Conservation (phyloP, 2,329 filamentous ascomycete genomes). For the Cladosporium sp. region DNA sequence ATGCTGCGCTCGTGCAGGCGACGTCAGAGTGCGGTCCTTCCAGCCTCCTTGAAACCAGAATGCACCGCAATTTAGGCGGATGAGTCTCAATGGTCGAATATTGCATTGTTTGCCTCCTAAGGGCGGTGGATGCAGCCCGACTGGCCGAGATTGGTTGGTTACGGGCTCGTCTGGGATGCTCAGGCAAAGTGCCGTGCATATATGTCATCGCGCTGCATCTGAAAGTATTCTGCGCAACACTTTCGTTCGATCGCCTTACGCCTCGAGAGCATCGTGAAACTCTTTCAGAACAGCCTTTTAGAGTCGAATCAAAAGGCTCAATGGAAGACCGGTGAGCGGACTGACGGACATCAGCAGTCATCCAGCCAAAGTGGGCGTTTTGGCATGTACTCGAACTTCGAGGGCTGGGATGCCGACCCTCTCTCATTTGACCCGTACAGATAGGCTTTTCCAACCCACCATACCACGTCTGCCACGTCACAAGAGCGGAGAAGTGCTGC, state of each 20-base stretch:
- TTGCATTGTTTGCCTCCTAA: slow-evolving; percentile 4
- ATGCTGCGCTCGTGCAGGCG: slow-evolving; percentile 12
- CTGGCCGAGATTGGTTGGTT: slow-evolving; percentile 6
- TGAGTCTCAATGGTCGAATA: slow-evolving; percentile 8
- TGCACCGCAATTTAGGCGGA: slow-evolving; percentile 16
- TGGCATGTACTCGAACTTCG: slow-evolving; percentile 7
- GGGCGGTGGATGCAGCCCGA: slow-evolving; percentile 2
- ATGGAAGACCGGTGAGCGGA: slow-evolving; percentile 12
- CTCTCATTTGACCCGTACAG: slow-evolving; percentile 13
- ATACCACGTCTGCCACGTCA: slow-evolving; percentile 48
- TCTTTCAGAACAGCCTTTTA: slow-evolving; percentile 5
- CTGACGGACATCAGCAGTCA: neutral
- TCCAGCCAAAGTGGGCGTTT: slow-evolving; percentile 2
- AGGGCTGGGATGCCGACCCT: slow-evolving; percentile 9
- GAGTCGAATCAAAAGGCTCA: slow-evolving; percentile 4
- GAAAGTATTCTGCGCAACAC: slow-evolving; percentile 1
- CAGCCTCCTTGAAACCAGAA: slow-evolving; percentile 17
- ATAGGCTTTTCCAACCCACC: slow-evolving; percentile 29
- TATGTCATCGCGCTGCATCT: slow-evolving; percentile 1
- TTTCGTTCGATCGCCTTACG: neutral
- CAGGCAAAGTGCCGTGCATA: slow-evolving; percentile 4
- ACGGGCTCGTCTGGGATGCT: slow-evolving; percentile 8
- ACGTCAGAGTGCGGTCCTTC: slow-evolving; percentile 14
- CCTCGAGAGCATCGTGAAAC: neutral
- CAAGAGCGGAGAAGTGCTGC: slow-evolving; percentile 47